Conservation (phyloP, 2,329 filamentous ascomycete species). For the Sclerotinia spermophila region DNA sequence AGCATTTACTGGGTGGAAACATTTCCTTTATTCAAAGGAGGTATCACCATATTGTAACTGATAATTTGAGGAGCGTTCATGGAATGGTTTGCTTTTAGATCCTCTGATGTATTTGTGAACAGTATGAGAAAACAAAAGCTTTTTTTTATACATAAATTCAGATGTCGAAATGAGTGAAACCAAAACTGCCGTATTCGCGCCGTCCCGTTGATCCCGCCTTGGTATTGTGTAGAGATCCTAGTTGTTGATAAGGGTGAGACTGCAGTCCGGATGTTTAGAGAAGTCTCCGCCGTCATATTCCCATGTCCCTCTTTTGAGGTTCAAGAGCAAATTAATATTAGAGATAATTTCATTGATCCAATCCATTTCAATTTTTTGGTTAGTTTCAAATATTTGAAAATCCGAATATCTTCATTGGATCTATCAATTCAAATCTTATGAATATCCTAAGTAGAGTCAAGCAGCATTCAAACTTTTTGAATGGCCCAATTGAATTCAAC, state of each 20-base stretch:
- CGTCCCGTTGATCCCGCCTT: constrained; percentile 4
- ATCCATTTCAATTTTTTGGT: too few species aligned
- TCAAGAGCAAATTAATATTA: not conserved
- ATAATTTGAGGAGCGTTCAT: constrained; percentile 30
- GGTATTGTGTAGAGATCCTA: not conserved
- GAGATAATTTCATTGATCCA: not conserved
- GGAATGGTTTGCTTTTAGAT: constrained; percentile 31
- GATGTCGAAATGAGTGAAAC: not conserved
- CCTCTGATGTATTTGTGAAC: constrained; percentile 25
- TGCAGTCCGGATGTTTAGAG: not conserved
- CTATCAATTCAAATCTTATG: not conserved
- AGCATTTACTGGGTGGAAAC: constrained; percentile 25
- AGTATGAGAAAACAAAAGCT: constrained; percentile 16
- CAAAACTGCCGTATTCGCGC: not conserved
- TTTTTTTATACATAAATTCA: not conserved
- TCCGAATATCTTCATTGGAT: not conserved
- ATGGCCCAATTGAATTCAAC: not conserved
- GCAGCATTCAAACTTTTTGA: too few species aligned
- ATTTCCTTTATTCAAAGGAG: constrained; percentile 13
- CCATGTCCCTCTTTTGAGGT: not conserved
- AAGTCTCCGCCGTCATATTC: not conserved
- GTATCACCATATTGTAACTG: constrained; percentile 31
- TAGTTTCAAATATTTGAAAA: too few species aligned
- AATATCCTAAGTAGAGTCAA: not conserved
- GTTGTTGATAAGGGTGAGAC: not conserved